Evolutionary conservation across 176 grass and related monocot species (phyloP), one percentile per base, ranked within the genome.

Genomic region (Oryza rufipogon): DNA sequence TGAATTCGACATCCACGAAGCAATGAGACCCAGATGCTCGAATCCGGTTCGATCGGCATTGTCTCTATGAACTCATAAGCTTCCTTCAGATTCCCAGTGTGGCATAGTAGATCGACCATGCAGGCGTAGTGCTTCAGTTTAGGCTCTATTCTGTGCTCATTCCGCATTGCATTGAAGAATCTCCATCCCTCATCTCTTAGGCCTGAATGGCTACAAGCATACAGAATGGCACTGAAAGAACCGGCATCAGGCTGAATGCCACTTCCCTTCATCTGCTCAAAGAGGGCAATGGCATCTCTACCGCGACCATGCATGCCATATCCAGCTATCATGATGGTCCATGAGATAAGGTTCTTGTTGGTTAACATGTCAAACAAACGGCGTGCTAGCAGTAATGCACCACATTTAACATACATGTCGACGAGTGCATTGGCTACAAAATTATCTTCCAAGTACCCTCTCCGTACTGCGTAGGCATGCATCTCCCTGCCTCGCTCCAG

Each of bases 321-420:
- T 71, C 91, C 91, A 89, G 95, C 89, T 80, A 97, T 88, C 92
- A 95, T 95, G 81, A 97, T 86, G 56, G 92, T 97, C 95, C 95
- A 97, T 58, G 92, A 91, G 86, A 95, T 81, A 75, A 89, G 86
- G 65, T 95, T 85, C 79, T 90, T 95, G 49, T 81, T 81, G 79
- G 75, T 71, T 81, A 98, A 91, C 65, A 48, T 74, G 85, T 98
- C 87, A 87, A 93, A 95, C 75, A 95, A 19, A 36, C 66, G 20
- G 28, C 60, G 80, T 38, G 89, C 91, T 30, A 88, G 77, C 30
- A 89, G 72, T 70, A 98, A 76, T 19, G 89, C 91, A 75, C 96
- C 89, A 1, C 96, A 95, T 68, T 95, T 95, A 19, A 83, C 85
- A 81, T 98, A 98, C 93, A 92, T 92, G 88, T 98, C 93, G 3